Evolutionary conservation across 306 rosid genomes (phyloP).

Genomic region (Coriaria nepalensis): DNA sequence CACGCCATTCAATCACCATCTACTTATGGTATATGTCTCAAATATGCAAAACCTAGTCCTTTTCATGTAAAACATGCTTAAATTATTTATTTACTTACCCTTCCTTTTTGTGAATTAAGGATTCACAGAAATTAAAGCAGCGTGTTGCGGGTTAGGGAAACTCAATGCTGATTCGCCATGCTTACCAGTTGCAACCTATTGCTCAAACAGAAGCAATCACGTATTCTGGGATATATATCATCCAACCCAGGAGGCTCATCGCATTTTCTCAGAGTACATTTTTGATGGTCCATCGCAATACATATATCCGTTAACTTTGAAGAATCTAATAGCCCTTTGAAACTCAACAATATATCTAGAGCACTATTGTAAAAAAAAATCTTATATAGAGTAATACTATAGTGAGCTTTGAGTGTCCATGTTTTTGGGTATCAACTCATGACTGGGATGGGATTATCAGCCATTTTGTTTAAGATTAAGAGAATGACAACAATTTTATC

Average conservation of each 20-base stretch:
- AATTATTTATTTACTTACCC: background rate
- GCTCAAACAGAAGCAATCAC: conserved; percentile 49
- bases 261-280: conserved; percentile 26
- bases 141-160: conserved; percentile 69
- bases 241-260: conserved; percentile 47
- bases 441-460: no score
- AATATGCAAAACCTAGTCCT: no score
- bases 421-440: no score
- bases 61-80: background rate
- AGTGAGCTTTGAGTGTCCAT: no score
- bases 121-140: conserved; percentile 41
- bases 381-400: no score
- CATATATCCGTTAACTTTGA: background rate
- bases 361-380: no score
- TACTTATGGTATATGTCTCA: conserved; percentile 26
- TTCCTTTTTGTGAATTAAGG: conserved; percentile 22
- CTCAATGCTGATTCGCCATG: conserved; percentile 36
- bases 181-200: conserved; percentile 25
- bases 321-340: conserved; percentile 17
- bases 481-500: conserved; percentile 3
- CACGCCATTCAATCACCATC: conserved; percentile 33
- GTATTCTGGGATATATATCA: conserved; percentile 73
- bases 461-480: no score
- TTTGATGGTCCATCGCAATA: conserved; percentile 28
- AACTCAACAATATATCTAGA: background rate